phyloP scores from a whole-genome alignment of 495 filamentous ascomycete species.

The Penicillium cataractarum region DNA sequence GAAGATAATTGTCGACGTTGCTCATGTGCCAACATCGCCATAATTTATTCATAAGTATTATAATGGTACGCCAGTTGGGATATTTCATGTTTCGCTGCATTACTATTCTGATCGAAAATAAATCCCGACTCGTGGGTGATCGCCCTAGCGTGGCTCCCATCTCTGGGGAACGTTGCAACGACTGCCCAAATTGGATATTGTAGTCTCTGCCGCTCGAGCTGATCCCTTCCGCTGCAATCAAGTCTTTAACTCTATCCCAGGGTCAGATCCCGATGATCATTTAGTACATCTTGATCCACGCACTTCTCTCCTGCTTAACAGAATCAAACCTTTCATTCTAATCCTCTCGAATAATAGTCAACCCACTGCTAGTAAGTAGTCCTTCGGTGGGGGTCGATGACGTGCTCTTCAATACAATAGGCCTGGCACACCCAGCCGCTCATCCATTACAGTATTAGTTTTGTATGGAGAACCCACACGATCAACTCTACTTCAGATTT shows the following conservation, averaged over 20 bases:
- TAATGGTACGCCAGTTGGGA: slow-evolving; percentile 7
- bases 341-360: neutral
- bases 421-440: slow-evolving; percentile 1
- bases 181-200: too few species aligned
- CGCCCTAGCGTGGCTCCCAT: neutral
- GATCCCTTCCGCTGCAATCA: slow-evolving; percentile 1
- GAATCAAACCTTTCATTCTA: neutral
- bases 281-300: neutral
- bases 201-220: slow-evolving; percentile 1
- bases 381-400: slow-evolving; percentile 13
- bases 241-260: neutral
- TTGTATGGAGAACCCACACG: neutral
- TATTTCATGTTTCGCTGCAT: neutral
- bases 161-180: slow-evolving; percentile 1
- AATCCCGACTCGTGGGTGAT: slow-evolving; percentile 24
- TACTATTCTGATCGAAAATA: slow-evolving; percentile 15
- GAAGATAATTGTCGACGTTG: neutral
- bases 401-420: slow-evolving; percentile 23
- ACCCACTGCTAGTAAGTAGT: neutral
- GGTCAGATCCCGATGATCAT: slow-evolving; percentile 2
- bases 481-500: slow-evolving; percentile 26
- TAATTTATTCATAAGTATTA: neutral
- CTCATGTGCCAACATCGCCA: neutral
- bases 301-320: neutral
- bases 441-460: neutral